Conservation (phyloP, 495 filamentous ascomycete species). For the Daldinia caldariorum region DNA sequence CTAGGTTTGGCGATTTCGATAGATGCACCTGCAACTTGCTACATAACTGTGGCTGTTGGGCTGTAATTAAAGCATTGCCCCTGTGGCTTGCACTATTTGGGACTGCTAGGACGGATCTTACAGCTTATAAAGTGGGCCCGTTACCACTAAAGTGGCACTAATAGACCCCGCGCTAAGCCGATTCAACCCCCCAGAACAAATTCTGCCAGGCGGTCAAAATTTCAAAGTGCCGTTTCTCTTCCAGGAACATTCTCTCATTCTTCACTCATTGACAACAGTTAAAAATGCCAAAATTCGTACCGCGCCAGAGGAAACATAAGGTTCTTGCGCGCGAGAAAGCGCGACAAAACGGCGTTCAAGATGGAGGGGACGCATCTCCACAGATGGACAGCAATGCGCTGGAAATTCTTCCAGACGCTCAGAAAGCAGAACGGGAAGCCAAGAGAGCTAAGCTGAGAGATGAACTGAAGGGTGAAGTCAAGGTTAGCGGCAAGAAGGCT, state of each 20-base stretch:
- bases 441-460: slow-evolving; percentile 65
- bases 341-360: slow-evolving; percentile 50
- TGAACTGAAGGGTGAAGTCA: slow-evolving; percentile 74
- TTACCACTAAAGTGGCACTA: neutral
- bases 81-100: neutral
- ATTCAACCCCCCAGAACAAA: slow-evolving; percentile 31
- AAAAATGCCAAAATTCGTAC: slow-evolving; percentile 79
- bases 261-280: slow-evolving; percentile 19
- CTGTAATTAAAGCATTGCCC: neutral
- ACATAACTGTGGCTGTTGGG: neutral
- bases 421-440: slow-evolving; percentile 73
- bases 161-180: slow-evolving; percentile 44
- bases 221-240: slow-evolving; percentile 41
- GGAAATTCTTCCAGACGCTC: slow-evolving; percentile 71
- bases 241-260: slow-evolving; percentile 10
- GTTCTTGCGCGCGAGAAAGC: slow-evolving; percentile 65
- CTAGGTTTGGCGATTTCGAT: neutral
- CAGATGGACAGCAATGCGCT: slow-evolving; percentile 72
- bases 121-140: neutral
- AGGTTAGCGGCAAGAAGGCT: slow-evolving; percentile 88
- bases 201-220: slow-evolving; percentile 63
- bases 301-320: slow-evolving; percentile 83
- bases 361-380: slow-evolving; percentile 36
- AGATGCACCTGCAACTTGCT: neutral
- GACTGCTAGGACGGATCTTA: neutral